A percentile compares a stretch with the other conserved stretches of the same genome.
Evolutionary conservation across 345 rosid species (phyloP).

Genomic region (Bruguiera sexangula): DNA sequence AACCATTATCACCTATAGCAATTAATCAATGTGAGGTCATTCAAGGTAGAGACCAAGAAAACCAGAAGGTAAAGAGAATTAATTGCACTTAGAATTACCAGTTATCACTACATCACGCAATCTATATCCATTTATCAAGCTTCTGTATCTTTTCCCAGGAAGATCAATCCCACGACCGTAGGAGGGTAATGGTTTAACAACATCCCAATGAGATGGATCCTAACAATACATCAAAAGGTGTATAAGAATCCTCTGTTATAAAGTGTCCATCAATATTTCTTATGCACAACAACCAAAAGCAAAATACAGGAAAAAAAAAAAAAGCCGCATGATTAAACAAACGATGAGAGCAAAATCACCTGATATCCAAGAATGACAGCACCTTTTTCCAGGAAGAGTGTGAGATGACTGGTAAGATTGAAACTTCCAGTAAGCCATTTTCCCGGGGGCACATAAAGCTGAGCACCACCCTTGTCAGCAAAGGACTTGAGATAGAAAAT

Average conservation of each 20-base stretch:
- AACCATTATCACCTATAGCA: slow-evolving; percentile 74
- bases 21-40: not conserved
- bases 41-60: not conserved
- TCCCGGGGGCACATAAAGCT: slow-evolving; percentile 85
- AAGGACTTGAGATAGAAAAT: slow-evolving; percentile 91
- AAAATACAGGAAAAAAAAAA: not conserved
- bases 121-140: slow-evolving; percentile 80
- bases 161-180: slow-evolving; percentile 86
- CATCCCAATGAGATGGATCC: slow-evolving; percentile 84
- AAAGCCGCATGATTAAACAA: not conserved
- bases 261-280: not conserved
- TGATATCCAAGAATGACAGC: slow-evolving; percentile 88
- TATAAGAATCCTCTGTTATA: not conserved
- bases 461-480: slow-evolving; percentile 97
- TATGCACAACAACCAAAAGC: not conserved
- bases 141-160: slow-evolving; percentile 68
- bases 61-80: not conserved
- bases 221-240: slow-evolving; percentile 25
- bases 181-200: slow-evolving; percentile 71
- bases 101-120: slow-evolving; percentile 75
- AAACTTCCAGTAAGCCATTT: slow-evolving; percentile 90
- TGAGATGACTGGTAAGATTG: slow-evolving; percentile 94
- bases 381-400: slow-evolving; percentile 83
- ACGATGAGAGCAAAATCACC: slow-evolving; percentile 35
- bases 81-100: slow-evolving; percentile 36